Conservation (phyloP, 805 yeast genomes). For the Saturnispora gosingensis region DNA sequence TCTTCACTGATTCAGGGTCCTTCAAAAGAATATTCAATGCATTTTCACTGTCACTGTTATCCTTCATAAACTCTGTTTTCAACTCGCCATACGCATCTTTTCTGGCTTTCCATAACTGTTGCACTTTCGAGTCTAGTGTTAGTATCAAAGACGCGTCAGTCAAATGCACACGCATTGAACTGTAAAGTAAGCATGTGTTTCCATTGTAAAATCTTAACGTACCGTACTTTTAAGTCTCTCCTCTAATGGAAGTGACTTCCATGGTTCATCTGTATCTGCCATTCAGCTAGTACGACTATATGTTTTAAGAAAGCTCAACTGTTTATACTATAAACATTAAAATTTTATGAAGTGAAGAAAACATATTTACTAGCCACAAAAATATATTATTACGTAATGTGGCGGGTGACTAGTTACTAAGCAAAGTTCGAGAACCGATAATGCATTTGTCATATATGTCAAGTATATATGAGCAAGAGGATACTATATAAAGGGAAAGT, state of each 20-base stretch:
- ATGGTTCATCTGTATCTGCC: constrained; percentile 46
- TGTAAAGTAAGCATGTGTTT: neutral
- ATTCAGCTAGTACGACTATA: constrained; percentile 1
- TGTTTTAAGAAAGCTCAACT: neutral
- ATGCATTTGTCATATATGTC: neutral
- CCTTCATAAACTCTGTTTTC: constrained; percentile 35
- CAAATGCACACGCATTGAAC: neutral
- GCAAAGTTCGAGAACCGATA: neutral
- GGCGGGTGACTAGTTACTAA: neutral
- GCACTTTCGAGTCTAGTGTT: neutral
- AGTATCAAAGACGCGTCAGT: constrained; percentile 6
- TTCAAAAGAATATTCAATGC: constrained; percentile 27
- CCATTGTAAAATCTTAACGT: constrained; percentile 17
- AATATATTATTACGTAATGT: neutral
- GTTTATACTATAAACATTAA: neutral
- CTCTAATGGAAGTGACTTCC: constrained; percentile 49
- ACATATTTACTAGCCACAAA: neutral
- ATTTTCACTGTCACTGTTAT: neutral
- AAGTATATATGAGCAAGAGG: neutral
- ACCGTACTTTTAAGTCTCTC: constrained; percentile 60
- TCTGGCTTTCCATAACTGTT: constrained; percentile 73
- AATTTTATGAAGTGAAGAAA: neutral
- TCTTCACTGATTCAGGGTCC: constrained; percentile 47
- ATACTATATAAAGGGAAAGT: neutral
- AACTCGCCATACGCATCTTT: constrained; percentile 68